A percentile compares a stretch with the other conserved stretches of the same genome.
These are phyloP conservation scores for Calonectria pseudoturangicola DNA, from an alignment of 2,329 filamentous ascomycete species.

Conservation along the genomic window DNA sequence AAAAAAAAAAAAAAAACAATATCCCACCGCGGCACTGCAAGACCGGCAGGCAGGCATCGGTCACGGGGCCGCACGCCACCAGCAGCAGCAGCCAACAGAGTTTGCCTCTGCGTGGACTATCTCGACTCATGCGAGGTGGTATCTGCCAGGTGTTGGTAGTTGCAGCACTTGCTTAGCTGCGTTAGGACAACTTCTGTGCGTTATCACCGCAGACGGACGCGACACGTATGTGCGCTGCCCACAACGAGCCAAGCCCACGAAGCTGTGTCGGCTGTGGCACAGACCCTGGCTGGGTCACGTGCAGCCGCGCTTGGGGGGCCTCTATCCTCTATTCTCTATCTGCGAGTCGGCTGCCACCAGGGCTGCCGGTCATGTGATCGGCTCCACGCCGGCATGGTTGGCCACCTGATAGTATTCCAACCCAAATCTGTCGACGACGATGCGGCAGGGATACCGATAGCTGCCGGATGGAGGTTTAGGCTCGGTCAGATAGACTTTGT, in stretches of 20 bases:
- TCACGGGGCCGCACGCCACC: conserved; percentile 6
- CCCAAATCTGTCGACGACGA: neutral
- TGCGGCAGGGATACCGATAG: conserved; percentile 13
- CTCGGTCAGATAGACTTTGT: conserved; percentile 3
- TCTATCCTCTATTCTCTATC: neutral
- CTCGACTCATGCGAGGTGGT: conserved; percentile 22
- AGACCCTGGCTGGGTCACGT: conserved; percentile 8
- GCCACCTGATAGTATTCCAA: conserved; percentile 14
- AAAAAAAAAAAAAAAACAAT: no score
- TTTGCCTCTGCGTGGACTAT: conserved; percentile 10
- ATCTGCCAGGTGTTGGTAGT: conserved; percentile 21
- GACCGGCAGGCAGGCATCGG: conserved; percentile 11
- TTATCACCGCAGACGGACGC: neutral
- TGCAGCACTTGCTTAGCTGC: conserved; percentile 18
- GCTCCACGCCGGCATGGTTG: neutral
- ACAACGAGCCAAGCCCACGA: neutral
- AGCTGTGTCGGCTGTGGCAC: conserved; percentile 1
- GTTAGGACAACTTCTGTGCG: conserved; percentile 7
- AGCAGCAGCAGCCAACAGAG: conserved; percentile 5
- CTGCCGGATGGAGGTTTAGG: conserved; percentile 3
- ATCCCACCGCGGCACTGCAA: neutral
- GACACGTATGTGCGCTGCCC: neutral
- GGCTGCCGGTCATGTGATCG: conserved; percentile 10
- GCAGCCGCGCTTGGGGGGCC: neutral
- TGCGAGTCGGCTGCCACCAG: neutral